Evolutionary conservation across 176 grass and related monocot genomes (phyloP).

Genomic region (Oryza australiensis): DNA sequence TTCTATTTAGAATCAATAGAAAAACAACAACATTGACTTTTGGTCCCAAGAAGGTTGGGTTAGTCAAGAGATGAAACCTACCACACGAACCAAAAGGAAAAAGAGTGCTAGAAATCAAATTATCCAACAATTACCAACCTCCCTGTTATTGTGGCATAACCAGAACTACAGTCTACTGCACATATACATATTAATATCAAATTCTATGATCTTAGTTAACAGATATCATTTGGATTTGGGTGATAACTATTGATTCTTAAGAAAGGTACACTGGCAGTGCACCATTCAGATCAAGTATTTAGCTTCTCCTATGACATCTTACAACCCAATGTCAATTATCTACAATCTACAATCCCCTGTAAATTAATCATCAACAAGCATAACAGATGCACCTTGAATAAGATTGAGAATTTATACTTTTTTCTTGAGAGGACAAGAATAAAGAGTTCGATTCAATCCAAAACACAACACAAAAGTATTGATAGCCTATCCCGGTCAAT

Average conservation of each 20-base stretch:
- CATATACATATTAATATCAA: conserved; percentile 2
- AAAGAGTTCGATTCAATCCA: background rate
- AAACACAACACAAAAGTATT: background rate
- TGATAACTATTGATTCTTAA: no score
- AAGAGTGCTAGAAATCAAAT: background rate
- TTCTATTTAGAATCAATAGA: no score
- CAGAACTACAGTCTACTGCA: conserved; percentile 6
- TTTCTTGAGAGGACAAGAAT: background rate
- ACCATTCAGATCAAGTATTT: no score
- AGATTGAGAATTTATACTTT: background rate
- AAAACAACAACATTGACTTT: no score
- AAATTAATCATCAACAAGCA: background rate
- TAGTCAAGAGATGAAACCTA: no score
- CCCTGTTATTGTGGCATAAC: background rate
- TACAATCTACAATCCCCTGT: background rate
- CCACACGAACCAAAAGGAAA: background rate
- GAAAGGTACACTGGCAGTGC: no score
- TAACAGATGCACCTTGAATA: conserved; percentile 3
- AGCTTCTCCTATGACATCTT: no score
- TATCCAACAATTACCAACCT: background rate
- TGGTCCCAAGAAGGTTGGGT: no score
- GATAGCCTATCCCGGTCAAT: background rate
- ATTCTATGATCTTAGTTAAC: background rate
- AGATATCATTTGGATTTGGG: background rate
- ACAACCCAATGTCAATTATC: no score